phyloP scores from a whole-genome alignment of 2,329 filamentous ascomycete species.

The Pseudogymnoascus sp. region DNA sequence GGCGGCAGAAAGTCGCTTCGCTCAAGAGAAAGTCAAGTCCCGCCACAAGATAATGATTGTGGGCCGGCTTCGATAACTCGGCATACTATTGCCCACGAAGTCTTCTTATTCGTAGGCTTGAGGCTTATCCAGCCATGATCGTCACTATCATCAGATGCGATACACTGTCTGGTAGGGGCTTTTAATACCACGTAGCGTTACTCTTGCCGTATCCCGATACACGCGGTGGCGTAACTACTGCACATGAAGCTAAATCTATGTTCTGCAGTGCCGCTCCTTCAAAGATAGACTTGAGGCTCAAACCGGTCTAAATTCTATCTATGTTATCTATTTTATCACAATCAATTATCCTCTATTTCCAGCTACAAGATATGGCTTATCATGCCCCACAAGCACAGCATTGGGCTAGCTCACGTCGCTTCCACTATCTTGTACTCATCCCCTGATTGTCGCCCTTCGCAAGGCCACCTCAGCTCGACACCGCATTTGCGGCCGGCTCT shows the following conservation, averaged over 20 bases:
- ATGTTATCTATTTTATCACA: background rate
- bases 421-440: background rate
- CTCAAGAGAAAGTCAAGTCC: background rate
- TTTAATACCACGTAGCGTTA: background rate
- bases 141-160: background rate
- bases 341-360: background rate
- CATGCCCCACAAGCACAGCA: background rate
- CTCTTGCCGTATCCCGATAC: background rate
- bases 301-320: background rate
- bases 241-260: background rate
- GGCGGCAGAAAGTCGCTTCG: background rate
- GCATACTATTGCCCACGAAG: background rate
- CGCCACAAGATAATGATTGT: background rate
- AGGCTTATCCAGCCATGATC: background rate
- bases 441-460: background rate
- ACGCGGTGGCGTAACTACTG: background rate
- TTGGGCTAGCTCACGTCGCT: background rate
- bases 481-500: background rate
- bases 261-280: background rate
- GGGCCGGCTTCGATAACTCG: background rate
- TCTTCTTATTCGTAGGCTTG: background rate
- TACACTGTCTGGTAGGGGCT: background rate
- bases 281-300: background rate
- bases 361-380: background rate
- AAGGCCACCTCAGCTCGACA: background rate